These are phyloP conservation scores for Themeda triandra DNA, from an alignment of 176 grass and related monocot genomes.

Conservation along the genomic window DNA sequence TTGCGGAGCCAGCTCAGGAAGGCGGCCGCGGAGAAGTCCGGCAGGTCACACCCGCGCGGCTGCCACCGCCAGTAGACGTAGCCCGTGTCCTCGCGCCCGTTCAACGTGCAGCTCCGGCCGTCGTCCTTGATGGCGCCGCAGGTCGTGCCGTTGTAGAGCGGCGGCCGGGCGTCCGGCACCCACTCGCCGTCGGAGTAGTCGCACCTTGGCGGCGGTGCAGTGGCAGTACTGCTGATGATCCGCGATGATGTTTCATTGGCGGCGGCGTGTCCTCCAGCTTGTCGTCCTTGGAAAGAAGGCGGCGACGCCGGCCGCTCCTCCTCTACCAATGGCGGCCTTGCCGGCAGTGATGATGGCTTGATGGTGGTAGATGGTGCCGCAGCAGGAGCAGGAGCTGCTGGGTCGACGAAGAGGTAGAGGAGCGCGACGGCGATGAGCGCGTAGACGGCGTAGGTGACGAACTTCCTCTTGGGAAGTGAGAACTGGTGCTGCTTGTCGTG, in stretches of 20 bases:
- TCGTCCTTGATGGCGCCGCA: conserved; percentile 57
- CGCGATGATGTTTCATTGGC: neutral
- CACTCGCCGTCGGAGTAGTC: conserved; percentile 68
- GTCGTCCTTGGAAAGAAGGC: neutral
- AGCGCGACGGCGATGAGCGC: conserved; percentile 52
- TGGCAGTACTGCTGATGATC: neutral
- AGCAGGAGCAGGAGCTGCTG: neutral
- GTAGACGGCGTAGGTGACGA: conserved; percentile 49
- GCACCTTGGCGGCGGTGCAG: neutral
- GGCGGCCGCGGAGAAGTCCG: conserved; percentile 36
- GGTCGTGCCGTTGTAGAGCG: conserved; percentile 54
- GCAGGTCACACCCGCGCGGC: conserved; percentile 45
- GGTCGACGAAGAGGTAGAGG: conserved; percentile 49
- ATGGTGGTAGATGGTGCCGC: neutral
- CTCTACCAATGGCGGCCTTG: no score
- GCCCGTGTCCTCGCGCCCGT: conserved; percentile 53
- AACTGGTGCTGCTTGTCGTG: neutral
- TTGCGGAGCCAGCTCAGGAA: conserved; percentile 54
- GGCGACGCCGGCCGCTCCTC: no score
- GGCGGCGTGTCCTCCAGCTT: no score
- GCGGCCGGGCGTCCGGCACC: conserved; percentile 41
- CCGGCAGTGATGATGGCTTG: neutral
- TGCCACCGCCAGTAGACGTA: conserved; percentile 71
- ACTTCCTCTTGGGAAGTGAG: conserved; percentile 25
- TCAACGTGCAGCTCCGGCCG: conserved; percentile 60